Evolutionary conservation across 2,329 filamentous ascomycete species (phyloP).

Genomic region (Chalara sp.): DNA sequence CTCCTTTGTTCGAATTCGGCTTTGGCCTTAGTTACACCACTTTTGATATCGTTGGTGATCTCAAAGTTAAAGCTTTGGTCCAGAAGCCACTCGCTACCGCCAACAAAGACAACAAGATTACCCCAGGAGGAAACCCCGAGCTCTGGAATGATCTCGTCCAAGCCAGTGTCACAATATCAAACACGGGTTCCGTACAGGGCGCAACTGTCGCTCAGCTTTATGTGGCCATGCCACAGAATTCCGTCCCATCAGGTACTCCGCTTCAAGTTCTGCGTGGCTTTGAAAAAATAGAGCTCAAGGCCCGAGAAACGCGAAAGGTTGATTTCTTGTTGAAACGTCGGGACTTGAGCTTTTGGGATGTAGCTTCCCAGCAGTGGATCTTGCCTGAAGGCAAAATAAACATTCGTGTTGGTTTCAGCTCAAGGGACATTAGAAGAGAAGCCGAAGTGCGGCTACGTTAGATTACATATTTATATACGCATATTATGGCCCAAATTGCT

Average conservation of each 20-base stretch:
- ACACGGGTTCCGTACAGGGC: slow-evolving; percentile 37
- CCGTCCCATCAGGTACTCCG: slow-evolving; percentile 33
- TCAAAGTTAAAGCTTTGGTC: slow-evolving; percentile 24
- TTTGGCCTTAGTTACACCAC: slow-evolving; percentile 67
- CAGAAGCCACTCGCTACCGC: slow-evolving; percentile 32
- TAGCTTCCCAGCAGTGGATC: slow-evolving; percentile 49
- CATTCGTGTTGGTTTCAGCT: slow-evolving; percentile 11
- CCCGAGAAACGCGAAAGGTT: slow-evolving; percentile 37
- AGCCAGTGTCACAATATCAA: slow-evolving; percentile 41
- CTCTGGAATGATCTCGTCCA: slow-evolving; percentile 46
- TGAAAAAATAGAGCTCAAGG: slow-evolving; percentile 44
- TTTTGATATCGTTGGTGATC: slow-evolving; percentile 43
- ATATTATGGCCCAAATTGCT: too few relatives aligned
- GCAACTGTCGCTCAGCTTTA: slow-evolving; percentile 27
- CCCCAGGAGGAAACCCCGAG: slow-evolving; percentile 46
- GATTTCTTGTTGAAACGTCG: slow-evolving; percentile 48
- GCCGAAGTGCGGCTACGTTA: neutral
- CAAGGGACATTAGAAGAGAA: slow-evolving; percentile 6
- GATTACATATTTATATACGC: too few relatives aligned
- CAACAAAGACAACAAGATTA: slow-evolving; percentile 31
- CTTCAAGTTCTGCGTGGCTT: slow-evolving; percentile 56
- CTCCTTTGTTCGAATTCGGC: slow-evolving; percentile 32
- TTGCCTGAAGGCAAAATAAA: slow-evolving; percentile 24
- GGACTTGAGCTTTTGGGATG: slow-evolving; percentile 60
- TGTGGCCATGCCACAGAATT: slow-evolving; percentile 7